Evolutionary conservation across 2,329 filamentous ascomycete species (phyloP).

Genomic region (Boeremia lycopersici): DNA sequence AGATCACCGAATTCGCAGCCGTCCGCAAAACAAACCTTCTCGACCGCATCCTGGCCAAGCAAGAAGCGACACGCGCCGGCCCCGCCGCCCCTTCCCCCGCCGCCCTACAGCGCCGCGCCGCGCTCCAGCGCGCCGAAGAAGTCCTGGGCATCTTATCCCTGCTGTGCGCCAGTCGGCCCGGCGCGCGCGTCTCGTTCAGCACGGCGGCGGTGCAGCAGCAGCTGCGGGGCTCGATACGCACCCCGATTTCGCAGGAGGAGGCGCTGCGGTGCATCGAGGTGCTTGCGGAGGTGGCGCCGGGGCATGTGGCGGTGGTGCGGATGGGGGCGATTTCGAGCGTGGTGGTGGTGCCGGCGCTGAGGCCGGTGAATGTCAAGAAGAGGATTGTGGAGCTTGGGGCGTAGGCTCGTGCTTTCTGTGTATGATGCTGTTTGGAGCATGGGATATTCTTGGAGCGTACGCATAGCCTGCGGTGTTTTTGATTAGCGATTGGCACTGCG

Average conservation of each 20-base stretch:
- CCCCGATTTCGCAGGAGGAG: slow-evolving; percentile 54
- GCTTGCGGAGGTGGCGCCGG: slow-evolving; percentile 53
- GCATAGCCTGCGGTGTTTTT: too few relatives aligned
- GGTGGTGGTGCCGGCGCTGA: slow-evolving; percentile 48
- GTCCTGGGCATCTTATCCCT: slow-evolving; percentile 52
- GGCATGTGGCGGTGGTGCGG: slow-evolving; percentile 49
- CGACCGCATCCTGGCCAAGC: slow-evolving; percentile 59
- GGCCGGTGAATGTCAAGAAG: slow-evolving; percentile 41
- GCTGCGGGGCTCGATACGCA: slow-evolving; percentile 54
- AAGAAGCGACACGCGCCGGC: slow-evolving; percentile 47
- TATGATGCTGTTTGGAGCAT: background rate
- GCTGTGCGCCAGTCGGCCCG: slow-evolving; percentile 46
- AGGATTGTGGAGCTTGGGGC: slow-evolving; percentile 40
- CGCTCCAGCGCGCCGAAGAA: slow-evolving; percentile 55
- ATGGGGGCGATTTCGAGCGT: slow-evolving; percentile 52
- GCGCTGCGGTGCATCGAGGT: slow-evolving; percentile 51
- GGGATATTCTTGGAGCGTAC: background rate
- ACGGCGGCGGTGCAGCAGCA: slow-evolving; percentile 51
- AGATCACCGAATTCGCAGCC: slow-evolving; percentile 47
- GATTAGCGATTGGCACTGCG: too few relatives aligned
- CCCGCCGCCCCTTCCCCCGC: slow-evolving; percentile 49
- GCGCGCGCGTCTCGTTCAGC: slow-evolving; percentile 51
- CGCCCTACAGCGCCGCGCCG: slow-evolving; percentile 53
- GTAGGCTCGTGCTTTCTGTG: background rate
- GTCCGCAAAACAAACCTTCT: slow-evolving; percentile 55